Base-by-base conservation (phyloP, 2,329 filamentous ascomycete genomes). In the Myriosclerotinia duriaeana region DNA sequence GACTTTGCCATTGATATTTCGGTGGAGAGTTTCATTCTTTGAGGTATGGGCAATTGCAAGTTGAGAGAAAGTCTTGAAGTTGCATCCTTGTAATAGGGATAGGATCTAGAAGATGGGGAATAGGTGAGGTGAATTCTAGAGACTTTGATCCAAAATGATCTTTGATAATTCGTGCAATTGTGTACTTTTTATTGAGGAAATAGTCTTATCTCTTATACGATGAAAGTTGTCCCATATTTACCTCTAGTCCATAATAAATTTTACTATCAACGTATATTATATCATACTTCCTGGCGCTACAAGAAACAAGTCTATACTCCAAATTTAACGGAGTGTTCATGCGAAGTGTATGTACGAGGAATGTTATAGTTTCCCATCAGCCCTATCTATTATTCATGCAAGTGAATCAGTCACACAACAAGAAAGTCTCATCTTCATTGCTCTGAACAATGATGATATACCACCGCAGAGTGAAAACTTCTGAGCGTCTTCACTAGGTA, bases 241-340 rank as follows among this genome's bases (percentile, higher is more conserved):
- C 5, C 6, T 34, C 14, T 30, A 7, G 26, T 14, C 17, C 11
- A 58, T 11, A 8, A 44, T 15, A 36, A 7, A 46, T 4, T 46
- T 8, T 42, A 14, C 17, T 42, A 42, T 42, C 54, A 42, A 17
- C 46, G 26, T 3, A 11, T 4, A 56, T 36, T 3, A 11, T 4
- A 56, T 36, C 34, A 22, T 12, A 26, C 30, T 22, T 20, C 12
- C 44, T 38, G 30, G 8, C n/a, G 7, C 14, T 9, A 44, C 38
- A 40, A 5, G 3, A 50, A 4, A 50, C n/a, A n/a, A 22, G 8
- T 40, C 38, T 17, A 26, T 15, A 42, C 20, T 26, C 42, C 26
- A 6, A n/a, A 50, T 5, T 38, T 9, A 78, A 84, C 81, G 26
- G 3, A 26, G 26, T 26, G 2, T 26, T 3, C 26, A 26, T 26